These are phyloP conservation scores for Mycena polygramma DNA, from an alignment of 768 basidiomycete genomes.

Conservation along the genomic window DNA sequence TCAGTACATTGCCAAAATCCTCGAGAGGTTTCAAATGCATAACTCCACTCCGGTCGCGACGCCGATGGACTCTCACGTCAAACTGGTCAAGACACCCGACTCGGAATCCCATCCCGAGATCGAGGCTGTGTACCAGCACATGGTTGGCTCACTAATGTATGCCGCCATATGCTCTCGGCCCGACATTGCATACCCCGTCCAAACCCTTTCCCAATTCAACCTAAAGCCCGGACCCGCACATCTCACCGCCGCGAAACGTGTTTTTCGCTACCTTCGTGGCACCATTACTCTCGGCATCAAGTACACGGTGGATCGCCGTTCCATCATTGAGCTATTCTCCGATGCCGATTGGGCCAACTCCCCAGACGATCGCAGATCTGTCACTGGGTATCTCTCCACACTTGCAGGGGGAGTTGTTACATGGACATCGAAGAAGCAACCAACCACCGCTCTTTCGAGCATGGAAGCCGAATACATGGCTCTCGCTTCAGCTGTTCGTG, in stretches of 20 bases:
- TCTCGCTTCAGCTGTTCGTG: constrained; percentile 5
- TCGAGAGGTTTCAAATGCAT: constrained; percentile 32
- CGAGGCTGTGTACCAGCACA: constrained; percentile 41
- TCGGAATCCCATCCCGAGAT: constrained; percentile 23
- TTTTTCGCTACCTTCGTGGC: constrained; percentile 17
- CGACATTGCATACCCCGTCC: constrained; percentile 48
- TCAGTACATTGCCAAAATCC: constrained; percentile 35
- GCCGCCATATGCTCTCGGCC: constrained; percentile 47
- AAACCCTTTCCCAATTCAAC: constrained; percentile 43
- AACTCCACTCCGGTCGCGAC: constrained; percentile 8
- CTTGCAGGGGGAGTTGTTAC: constrained; percentile 16
- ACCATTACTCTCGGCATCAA: constrained; percentile 20
- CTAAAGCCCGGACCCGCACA: constrained; percentile 16
- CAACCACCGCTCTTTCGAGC: constrained; percentile 7
- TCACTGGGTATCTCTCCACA: constrained; percentile 15
- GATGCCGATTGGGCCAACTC: constrained; percentile 18
- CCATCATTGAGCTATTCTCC: constrained; percentile 15
- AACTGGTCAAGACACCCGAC: constrained; percentile 21
- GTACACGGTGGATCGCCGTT: constrained; percentile 1
- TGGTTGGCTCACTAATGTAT: constrained; percentile 48
- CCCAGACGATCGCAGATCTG: constrained; percentile 17
- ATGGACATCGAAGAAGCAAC: constrained; percentile 16
- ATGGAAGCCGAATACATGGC: constrained; percentile 18
- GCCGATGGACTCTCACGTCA: constrained; percentile 20
- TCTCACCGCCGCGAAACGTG: constrained; percentile 11